phyloP scores from a whole-genome alignment of 148 eudicot genomes.

The Rhododendron ferrugineum region DNA sequence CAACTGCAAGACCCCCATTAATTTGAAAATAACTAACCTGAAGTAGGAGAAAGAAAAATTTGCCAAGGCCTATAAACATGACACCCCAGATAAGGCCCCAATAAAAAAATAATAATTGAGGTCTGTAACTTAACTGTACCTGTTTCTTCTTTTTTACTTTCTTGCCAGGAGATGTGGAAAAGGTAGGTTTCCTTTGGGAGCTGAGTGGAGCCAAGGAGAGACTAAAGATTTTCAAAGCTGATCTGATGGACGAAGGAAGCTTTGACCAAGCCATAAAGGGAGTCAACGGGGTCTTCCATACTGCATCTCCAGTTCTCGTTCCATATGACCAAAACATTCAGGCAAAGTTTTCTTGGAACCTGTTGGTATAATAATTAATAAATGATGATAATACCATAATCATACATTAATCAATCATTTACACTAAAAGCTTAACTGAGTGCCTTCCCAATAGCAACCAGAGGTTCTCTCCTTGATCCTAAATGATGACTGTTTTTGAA shows the following conservation, averaged over 20 bases:
- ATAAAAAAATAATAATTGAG: not conserved
- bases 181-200: constrained; percentile 66
- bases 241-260: constrained; percentile 75
- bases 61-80: not conserved
- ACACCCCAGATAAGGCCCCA: not conserved
- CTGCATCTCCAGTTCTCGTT: constrained; percentile 85
- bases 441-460: not conserved
- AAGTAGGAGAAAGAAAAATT: too few species aligned
- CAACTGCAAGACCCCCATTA: not conserved
- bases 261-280: constrained; percentile 71
- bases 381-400: not conserved
- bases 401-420: not conserved
- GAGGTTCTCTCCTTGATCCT: not conserved
- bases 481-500: not conserved
- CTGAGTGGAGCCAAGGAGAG: constrained; percentile 81
- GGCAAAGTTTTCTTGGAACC: constrained; percentile 31
- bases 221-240: constrained; percentile 74
- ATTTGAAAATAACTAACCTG: not conserved
- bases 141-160: not conserved
- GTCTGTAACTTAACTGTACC: not conserved
- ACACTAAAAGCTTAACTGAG: not conserved
- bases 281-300: constrained; percentile 87
- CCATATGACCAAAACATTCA: constrained; percentile 57
- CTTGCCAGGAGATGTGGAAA: constrained; percentile 52
- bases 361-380: not conserved